Evolutionary conservation across 495 filamentous ascomycete species (phyloP).

Genomic region (Podospora pseudoanserina): DNA sequence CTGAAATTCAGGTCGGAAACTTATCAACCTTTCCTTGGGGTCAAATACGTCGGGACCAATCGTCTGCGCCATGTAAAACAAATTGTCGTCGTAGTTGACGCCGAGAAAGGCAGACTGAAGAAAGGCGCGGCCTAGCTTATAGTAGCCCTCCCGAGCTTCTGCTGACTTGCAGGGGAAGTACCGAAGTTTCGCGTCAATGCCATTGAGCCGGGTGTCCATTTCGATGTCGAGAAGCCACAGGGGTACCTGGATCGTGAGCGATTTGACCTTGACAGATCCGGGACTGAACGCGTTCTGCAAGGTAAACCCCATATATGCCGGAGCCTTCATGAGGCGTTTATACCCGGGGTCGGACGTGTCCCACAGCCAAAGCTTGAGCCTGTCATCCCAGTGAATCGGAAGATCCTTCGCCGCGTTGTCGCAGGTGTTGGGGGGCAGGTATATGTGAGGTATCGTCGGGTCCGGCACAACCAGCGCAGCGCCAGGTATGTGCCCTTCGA

Average conservation of each 20-base stretch:
- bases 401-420: conserved; percentile 10
- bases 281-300: conserved; percentile 4
- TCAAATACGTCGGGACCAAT: background rate
- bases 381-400: conserved; percentile 5
- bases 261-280: background rate
- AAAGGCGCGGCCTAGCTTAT: conserved; percentile 9
- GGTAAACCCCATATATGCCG: conserved; percentile 8
- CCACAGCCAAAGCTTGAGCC: conserved; percentile 13
- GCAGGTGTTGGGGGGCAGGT: conserved; percentile 7
- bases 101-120: conserved; percentile 15
- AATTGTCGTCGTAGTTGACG: conserved; percentile 2
- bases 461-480: background rate
- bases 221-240: conserved; percentile 15
- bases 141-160: background rate
- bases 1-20: background rate
- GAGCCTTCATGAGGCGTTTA: background rate
- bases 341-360: conserved; percentile 9
- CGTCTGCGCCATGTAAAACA: conserved; percentile 9
- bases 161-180: conserved; percentile 15
- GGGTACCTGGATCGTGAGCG: conserved; percentile 8
- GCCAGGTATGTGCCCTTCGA: background rate
- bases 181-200: background rate
- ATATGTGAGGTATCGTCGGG: background rate
- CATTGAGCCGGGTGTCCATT: background rate
- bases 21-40: background rate